These are phyloP conservation scores for Brettanomyces custersianus DNA, from an alignment of 805 yeast species.

Conservation along the genomic window DNA sequence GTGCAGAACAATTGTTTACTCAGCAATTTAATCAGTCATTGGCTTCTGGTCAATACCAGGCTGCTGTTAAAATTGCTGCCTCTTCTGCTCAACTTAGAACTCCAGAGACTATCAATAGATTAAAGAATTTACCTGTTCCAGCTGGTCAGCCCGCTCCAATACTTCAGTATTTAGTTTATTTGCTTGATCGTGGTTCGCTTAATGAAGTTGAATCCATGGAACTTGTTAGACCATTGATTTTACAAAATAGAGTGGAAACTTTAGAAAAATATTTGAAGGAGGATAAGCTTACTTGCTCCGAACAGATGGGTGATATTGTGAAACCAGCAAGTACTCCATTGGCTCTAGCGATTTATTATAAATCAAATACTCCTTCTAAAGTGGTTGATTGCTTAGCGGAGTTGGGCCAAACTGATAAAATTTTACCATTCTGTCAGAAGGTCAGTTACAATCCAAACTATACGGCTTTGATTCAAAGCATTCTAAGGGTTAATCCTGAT, in stretches of 20 bases:
- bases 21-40: conserved; percentile 87
- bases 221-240: conserved; percentile 89
- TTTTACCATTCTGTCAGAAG: conserved; percentile 86
- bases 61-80: conserved; percentile 96
- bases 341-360: conserved; percentile 84
- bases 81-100: conserved; percentile 89
- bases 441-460: conserved; percentile 85
- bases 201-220: conserved; percentile 92
- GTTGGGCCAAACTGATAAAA: conserved; percentile 92
- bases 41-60: conserved; percentile 75
- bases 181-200: conserved; percentile 86
- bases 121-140: conserved; percentile 82
- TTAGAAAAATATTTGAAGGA: conserved; percentile 96
- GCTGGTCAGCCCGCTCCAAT: conserved; percentile 95
- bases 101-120: conserved; percentile 85
- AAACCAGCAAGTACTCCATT: conserved; percentile 78
- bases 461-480: conserved; percentile 79
- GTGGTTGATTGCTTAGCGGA: conserved; percentile 91
- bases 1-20: conserved; percentile 85
- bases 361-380: conserved; percentile 75
- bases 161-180: conserved; percentile 81
- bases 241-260: conserved; percentile 87
- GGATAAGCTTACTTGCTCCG: conserved; percentile 90
- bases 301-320: conserved; percentile 93
- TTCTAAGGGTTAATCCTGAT: conserved; percentile 91